These are phyloP conservation scores for Symmetrospora coprosmae DNA, from an alignment of 768 basidiomycete species.

Conservation along the genomic window DNA sequence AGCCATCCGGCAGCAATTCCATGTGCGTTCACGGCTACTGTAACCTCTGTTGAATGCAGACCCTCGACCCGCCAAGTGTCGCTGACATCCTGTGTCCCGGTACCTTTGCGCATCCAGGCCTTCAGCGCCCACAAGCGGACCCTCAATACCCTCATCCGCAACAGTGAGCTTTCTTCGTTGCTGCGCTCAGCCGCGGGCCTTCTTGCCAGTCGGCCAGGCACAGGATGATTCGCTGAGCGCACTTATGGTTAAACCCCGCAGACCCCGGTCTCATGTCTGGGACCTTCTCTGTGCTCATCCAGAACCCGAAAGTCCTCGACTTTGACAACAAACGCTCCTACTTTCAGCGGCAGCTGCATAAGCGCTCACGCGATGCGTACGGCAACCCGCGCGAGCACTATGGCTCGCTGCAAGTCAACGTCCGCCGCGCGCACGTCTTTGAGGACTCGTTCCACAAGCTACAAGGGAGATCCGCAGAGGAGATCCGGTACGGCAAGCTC, in stretches of 20 bases:
- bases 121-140: conserved; percentile 62
- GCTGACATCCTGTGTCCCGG: no score
- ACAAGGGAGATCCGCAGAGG: conserved; percentile 76
- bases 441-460: conserved; percentile 93
- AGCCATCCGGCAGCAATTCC: conserved; percentile 15
- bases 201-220: no score
- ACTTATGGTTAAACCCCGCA: background rate
- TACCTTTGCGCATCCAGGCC: background rate
- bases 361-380: conserved; percentile 61
- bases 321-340: conserved; percentile 99
- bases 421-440: conserved; percentile 67
- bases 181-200: no score
- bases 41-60: no score
- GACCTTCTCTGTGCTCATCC: conserved; percentile 86
- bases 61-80: no score
- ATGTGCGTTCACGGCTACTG: background rate
- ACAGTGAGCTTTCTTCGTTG: background rate
- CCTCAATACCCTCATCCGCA: conserved; percentile 86
- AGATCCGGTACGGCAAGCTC: conserved; percentile 95
- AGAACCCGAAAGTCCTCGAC: conserved; percentile 90
- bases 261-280: conserved; percentile 92
- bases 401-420: conserved; percentile 68
- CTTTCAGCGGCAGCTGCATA: conserved; percentile 80
- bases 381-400: conserved; percentile 55
- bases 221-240: no score